A percentile compares a stretch with the other conserved stretches of the same genome.
Conservation (phyloP, 495 filamentous ascomycete species). For the Cenococcum geophilum region DNA sequence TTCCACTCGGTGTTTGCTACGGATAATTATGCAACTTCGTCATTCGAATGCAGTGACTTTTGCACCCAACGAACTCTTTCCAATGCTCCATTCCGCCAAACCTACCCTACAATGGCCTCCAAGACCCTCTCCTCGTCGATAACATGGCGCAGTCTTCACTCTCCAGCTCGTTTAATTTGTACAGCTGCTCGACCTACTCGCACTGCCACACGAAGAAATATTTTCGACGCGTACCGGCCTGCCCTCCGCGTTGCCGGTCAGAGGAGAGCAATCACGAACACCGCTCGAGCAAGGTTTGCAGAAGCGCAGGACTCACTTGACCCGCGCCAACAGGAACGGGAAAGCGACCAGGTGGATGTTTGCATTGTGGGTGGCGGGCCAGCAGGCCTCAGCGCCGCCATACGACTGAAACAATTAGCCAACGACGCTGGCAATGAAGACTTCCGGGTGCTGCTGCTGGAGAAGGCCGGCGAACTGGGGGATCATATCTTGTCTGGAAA, state of each 20-base stretch:
- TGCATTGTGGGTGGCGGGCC: conserved; percentile 95
- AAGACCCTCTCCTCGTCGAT: conserved; percentile 13
- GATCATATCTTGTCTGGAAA: conserved; percentile 95
- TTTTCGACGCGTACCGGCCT: conserved; percentile 18
- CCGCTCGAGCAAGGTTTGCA: conserved; percentile 40
- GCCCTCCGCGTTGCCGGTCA: conserved; percentile 28
- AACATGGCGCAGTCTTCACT: conserved; percentile 9
- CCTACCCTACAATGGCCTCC: conserved; percentile 24
- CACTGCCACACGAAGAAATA: not conserved
- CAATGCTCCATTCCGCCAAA: conserved; percentile 1
- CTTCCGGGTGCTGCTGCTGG: conserved; percentile 84
- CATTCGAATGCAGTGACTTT: conserved; percentile 12
- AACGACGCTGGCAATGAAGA: conserved; percentile 95
- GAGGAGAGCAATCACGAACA: conserved; percentile 24
- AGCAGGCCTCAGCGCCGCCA: conserved; percentile 85
- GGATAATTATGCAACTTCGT: conserved; percentile 12
- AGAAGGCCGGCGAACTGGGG: conserved; percentile 93
- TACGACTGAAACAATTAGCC: conserved; percentile 90
- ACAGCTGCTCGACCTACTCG: conserved; percentile 2
- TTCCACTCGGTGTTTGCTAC: not conserved
- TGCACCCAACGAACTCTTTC: not conserved
- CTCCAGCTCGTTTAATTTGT: conserved; percentile 2
- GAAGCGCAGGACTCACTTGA: conserved; percentile 63
- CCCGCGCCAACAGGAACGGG: conserved; percentile 66
- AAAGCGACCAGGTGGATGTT: conserved; percentile 90